phyloP scores from a whole-genome alignment of 352 stramenopile species.

The Elongisporangium undulatum region DNA sequence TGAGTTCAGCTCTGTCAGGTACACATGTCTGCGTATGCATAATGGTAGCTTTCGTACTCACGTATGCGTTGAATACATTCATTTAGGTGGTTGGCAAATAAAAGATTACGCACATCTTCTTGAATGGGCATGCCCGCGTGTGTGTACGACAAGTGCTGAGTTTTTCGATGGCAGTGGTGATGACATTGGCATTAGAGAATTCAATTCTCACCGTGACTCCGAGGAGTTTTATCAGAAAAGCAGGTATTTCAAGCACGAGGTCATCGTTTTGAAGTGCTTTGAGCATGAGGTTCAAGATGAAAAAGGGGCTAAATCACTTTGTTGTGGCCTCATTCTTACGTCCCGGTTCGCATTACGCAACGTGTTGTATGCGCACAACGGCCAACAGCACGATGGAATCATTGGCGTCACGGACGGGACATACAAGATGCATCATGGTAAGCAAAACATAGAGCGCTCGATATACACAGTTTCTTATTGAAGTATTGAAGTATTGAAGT shows the following conservation, averaged over 20 bases:
- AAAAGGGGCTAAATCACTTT: conserved; percentile 2
- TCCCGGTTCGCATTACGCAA: not conserved
- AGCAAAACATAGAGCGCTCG: not conserved
- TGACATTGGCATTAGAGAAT: not conserved
- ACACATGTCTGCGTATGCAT: not conserved
- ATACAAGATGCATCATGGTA: conserved; percentile 17
- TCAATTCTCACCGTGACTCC: no score
- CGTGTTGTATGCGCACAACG: not conserved
- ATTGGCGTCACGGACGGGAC: conserved; percentile 8
- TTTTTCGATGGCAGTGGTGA: conserved; percentile 2
- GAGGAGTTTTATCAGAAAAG: conserved; percentile 1
- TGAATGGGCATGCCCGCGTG: conserved; percentile 4
- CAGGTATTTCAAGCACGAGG: conserved; percentile 5
- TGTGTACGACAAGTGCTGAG: conserved; percentile 4
- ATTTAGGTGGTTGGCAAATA: conserved; percentile 7
- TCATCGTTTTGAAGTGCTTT: not conserved
- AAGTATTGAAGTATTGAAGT: not conserved
- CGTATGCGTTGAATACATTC: not conserved
- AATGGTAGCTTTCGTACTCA: not conserved
- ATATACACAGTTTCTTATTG: not conserved
- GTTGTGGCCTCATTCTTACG: conserved; percentile 1
- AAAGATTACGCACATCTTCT: conserved; percentile 7
- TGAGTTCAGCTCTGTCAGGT: not conserved
- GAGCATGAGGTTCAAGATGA: not conserved
- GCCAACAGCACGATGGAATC: conserved; percentile 2